phyloP scores from a whole-genome alignment of 371 early-diverging fungal genomes.

The Actinomucor elegans region DNA sequence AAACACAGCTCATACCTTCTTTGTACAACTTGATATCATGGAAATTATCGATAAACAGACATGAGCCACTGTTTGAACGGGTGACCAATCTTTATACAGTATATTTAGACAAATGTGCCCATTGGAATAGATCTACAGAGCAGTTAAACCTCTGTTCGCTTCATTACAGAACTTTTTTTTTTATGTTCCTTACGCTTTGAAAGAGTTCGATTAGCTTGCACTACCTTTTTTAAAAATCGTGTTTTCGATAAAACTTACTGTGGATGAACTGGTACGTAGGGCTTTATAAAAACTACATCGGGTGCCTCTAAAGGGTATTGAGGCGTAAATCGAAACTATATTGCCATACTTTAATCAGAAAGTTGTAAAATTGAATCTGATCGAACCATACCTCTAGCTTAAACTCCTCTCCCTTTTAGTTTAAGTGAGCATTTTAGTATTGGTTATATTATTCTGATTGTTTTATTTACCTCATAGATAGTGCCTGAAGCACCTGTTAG shows the following conservation, averaged over 20 bases:
- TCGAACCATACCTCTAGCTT: slow-evolving; percentile 61
- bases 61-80: slow-evolving; percentile 91
- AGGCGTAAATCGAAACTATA: slow-evolving; percentile 80
- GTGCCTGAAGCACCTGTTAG: slow-evolving; percentile 69
- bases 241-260: slow-evolving; percentile 60
- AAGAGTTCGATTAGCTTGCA: too few species aligned
- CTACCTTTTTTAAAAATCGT: too few species aligned
- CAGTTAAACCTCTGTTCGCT: neutral
- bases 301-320: slow-evolving; percentile 89
- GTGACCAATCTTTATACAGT: slow-evolving; percentile 94
- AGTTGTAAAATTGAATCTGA: too few species aligned
- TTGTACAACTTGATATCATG: slow-evolving; percentile 86
- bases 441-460: too few species aligned
- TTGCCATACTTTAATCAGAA: too few species aligned
- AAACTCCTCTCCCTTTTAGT: slow-evolving; percentile 66
- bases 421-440: too few species aligned
- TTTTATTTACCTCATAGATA: slow-evolving; percentile 62
- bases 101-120: slow-evolving; percentile 97
- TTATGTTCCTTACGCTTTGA: neutral
- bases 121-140: slow-evolving; percentile 79
- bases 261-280: slow-evolving; percentile 79
- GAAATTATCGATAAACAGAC: slow-evolving; percentile 93
- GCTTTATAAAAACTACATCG: slow-evolving; percentile 74
- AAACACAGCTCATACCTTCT: slow-evolving; percentile 70
- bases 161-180: slow-evolving; percentile 1